Percentiles rank a stretch among this genome's conserved stretches.
phyloP scores from a whole-genome alignment of 148 eudicot genomes.

The Talinum fruticosum region DNA sequence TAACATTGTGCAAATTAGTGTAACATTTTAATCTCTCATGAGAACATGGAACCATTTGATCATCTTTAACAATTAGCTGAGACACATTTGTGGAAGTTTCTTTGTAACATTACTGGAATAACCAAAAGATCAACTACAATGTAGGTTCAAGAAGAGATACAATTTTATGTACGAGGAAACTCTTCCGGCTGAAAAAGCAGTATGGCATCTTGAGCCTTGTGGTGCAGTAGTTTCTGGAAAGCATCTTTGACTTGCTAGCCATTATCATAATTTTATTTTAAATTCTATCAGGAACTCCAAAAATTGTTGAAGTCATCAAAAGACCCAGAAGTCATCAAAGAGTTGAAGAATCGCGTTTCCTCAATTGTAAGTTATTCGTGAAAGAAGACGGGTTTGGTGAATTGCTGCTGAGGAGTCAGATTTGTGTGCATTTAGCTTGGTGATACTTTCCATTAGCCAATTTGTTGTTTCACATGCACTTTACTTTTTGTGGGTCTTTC shows the following conservation, averaged over 20 bases:
- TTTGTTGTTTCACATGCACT: conserved; percentile 5
- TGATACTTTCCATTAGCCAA: not conserved
- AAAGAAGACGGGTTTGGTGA: not conserved
- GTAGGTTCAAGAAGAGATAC: conserved; percentile 88
- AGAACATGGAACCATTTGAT: not conserved
- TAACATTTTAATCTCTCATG: not conserved
- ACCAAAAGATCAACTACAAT: conserved; percentile 7
- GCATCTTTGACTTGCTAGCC: conserved; percentile 6
- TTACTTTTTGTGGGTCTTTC: conserved; percentile 19
- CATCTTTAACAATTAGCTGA: conserved; percentile 1
- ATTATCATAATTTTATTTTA: conserved; percentile 17
- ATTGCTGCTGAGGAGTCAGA: not conserved
- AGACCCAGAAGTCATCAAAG: conserved; percentile 46
- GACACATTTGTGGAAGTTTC: not conserved
- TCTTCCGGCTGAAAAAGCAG: conserved; percentile 85
- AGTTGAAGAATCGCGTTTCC: conserved; percentile 44
- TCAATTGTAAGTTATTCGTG: conserved; percentile 57
- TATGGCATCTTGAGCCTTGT: conserved; percentile 24
- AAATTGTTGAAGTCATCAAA: conserved; percentile 59
- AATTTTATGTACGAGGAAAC: conserved; percentile 57
- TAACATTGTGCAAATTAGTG: not conserved
- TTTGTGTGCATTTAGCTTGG: not conserved
- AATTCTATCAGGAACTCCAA: conserved; percentile 48
- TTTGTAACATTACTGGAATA: not conserved
- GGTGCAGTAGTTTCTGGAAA: not conserved